Evolutionary conservation across 768 basidiomycete species (phyloP), one percentile per base, ranked within the genome.

Genomic region (Lactarius hatsudake): DNA sequence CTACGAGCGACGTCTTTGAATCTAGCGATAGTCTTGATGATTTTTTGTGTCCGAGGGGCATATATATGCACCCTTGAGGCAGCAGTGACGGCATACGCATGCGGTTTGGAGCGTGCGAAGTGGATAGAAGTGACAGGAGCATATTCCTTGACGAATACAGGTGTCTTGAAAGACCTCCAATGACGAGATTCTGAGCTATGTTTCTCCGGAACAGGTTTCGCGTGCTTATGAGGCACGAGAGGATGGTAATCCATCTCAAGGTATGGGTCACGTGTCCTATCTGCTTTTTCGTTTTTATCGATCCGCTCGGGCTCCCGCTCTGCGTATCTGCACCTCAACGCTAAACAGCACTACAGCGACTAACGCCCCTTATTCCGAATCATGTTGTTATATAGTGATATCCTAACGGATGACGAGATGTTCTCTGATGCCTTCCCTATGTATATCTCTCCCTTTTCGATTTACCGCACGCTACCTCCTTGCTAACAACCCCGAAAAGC

Each of bases 101-200:
- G 94, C 5, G 96, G 96, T 76, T 86, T 88, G 32, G 90, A 80
- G 1, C 87, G 87, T 1, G 93, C 87, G 78, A 98, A 98, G 75
- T 98, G 93, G 38, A 99, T 83, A 18, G 92, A 93, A 62, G 96
- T 98, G 71, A 99, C 88, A 18, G 96, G 94, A 0, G 94, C 94
- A 75, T 96, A 96, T 80, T 98, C 94, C 78, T 97, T 98, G 76
- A 98, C 85, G 76, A 98, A 99, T 1, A 98, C 91, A 3, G 93
- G 93, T 66, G 91, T 83, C 71, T 88, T 93, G 78, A 91, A 94
- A 73, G 90, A 87, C 56, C 93, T 84, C 93, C 93, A 95, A 76
- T 91, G 87, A 70, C 90, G 81, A 3, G 91, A 91, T 76, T 95
- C 93, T 57, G 88, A 75, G 62, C 81, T 85, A 71, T 88, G 90